Conservation (phyloP, 116 monocot species). For the Papilionanthe hybrid region DNA sequence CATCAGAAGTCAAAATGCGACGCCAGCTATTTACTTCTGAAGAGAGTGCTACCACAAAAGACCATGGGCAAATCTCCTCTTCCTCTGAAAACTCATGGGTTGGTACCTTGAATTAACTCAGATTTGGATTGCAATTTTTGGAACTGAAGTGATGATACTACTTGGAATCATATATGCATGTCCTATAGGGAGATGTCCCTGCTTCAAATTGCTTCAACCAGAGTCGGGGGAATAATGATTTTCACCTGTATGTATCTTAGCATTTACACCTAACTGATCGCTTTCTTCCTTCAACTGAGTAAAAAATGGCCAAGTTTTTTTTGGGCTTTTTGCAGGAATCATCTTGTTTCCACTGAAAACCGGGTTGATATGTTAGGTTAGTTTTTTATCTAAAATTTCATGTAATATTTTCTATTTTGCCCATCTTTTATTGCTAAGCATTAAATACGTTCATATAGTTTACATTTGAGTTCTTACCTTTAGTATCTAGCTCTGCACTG, state of each 20-base stretch:
- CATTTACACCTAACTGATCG: not conserved
- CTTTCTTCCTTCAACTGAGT: not conserved
- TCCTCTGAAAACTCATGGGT: slow-evolving; percentile 14
- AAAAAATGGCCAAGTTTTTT: not conserved
- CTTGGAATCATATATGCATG: not conserved
- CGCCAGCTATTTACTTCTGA: slow-evolving; percentile 19
- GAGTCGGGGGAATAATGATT: not conserved
- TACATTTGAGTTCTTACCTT: not conserved
- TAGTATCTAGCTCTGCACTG: not conserved
- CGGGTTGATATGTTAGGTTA: not conserved
- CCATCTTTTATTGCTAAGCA: not conserved
- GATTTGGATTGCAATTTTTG: not conserved
- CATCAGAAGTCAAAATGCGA: slow-evolving; percentile 17
- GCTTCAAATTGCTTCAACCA: not conserved
- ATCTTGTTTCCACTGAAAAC: not conserved
- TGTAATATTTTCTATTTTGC: no score
- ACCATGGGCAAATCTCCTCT: slow-evolving; percentile 8
- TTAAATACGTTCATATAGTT: not conserved
- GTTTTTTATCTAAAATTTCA: not conserved
- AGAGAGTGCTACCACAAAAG: not conserved
- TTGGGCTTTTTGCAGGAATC: not conserved
- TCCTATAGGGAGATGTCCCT: not conserved
- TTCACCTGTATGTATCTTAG: not conserved
- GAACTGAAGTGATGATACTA: not conserved
- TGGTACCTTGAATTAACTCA: not conserved